Conservation (phyloP, 805 yeast species). For the Cyberlindnera petersonii region DNA sequence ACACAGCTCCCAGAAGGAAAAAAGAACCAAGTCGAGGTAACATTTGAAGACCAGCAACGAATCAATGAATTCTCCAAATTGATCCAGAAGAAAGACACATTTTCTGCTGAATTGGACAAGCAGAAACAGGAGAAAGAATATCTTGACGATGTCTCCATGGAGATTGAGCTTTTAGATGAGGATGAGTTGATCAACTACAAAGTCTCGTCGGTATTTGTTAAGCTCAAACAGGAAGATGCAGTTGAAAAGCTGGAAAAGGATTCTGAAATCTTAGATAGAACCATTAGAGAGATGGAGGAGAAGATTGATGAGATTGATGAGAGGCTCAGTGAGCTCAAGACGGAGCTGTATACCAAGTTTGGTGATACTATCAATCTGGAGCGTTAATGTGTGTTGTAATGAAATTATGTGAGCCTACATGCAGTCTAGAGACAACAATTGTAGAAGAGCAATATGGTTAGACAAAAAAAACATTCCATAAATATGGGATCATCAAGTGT, state of each 20-base stretch:
- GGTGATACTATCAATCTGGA: conserved; percentile 88
- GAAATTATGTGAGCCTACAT: too few relatives aligned
- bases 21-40: conserved; percentile 36
- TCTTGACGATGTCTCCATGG: conserved; percentile 79
- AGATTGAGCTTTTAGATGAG: conserved; percentile 79
- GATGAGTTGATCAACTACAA: conserved; percentile 71
- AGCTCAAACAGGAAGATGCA: conserved; percentile 61
- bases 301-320: conserved; percentile 50
- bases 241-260: conserved; percentile 65
- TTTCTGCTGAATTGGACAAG: conserved; percentile 44
- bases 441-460: too few relatives aligned
- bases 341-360: conserved; percentile 77
- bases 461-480: too few relatives aligned
- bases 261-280: conserved; percentile 45
- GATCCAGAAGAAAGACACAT: conserved; percentile 63
- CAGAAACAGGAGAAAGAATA: conserved; percentile 75
- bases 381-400: conserved; percentile 31
- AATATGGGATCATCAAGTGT: too few relatives aligned
- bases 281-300: conserved; percentile 43
- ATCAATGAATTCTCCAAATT: conserved; percentile 87
- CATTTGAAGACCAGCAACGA: conserved; percentile 68
- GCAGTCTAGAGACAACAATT: too few relatives aligned
- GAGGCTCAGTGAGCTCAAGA: conserved; percentile 58
- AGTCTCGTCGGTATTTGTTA: conserved; percentile 77
- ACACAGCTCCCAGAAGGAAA: conserved; percentile 38